These are phyloP conservation scores for Detonula confervacea DNA, from an alignment of 352 stramenopile genomes.

Conservation along the genomic window DNA sequence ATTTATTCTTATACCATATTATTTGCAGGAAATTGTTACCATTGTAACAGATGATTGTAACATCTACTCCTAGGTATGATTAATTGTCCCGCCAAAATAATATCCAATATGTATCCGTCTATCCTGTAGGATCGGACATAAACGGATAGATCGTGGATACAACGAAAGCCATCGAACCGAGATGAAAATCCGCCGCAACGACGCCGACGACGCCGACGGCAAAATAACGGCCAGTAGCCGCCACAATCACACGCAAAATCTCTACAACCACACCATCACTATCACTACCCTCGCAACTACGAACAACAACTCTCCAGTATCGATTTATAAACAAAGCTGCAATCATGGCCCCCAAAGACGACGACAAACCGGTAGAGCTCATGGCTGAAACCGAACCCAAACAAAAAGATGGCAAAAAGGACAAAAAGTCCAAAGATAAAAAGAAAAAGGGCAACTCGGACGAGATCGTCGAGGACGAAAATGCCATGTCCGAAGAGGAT, in stretches of 20 bases:
- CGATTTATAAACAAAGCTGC: not conserved
- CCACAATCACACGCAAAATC: not conserved
- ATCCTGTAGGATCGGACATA: too few relatives aligned
- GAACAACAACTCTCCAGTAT: not conserved
- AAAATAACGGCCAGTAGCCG: not conserved
- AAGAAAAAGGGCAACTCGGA: constrained; percentile 30
- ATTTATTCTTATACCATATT: too few relatives aligned
- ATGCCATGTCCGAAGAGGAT: constrained; percentile 81
- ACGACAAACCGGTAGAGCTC: constrained; percentile 57
- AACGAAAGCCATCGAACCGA: constrained; percentile 15
- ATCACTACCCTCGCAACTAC: not conserved
- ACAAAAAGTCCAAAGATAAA: constrained; percentile 67
- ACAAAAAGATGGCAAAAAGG: constrained; percentile 85
- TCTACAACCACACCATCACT: not conserved
- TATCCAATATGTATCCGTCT: too few relatives aligned
- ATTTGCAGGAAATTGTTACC: too few relatives aligned
- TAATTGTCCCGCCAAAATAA: too few relatives aligned
- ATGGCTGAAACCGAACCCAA: constrained; percentile 41
- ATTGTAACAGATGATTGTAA: too few relatives aligned
- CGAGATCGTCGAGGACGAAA: constrained; percentile 52
- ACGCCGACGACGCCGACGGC: not conserved
- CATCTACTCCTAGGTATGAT: too few relatives aligned
- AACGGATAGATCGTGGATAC: not conserved
- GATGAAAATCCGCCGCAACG: not conserved
- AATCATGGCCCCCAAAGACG: constrained; percentile 48